Base-by-base conservation (phyloP, 805 yeast genomes). In the Pichia scutulata region DNA sequence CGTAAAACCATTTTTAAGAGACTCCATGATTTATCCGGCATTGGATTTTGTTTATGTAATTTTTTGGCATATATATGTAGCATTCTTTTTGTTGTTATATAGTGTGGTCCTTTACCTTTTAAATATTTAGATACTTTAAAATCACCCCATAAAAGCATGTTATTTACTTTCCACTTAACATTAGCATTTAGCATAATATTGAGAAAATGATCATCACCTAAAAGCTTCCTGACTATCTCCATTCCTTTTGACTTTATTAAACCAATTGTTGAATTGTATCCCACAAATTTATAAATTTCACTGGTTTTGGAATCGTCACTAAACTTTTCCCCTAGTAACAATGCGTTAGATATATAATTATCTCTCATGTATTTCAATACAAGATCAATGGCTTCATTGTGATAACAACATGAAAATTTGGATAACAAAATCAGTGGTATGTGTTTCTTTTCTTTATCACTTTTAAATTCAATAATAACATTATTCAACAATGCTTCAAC, bases 191-290 rank as follows among this genome's bases (percentile, higher is more conserved):
- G 42, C 4, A 81, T 18, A 21, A 81, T 43, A 8, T 69, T 50
- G 6, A 71, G 44, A 57, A 81, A 80, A 1, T 51, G 49, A 1
- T 51, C 50, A 8, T 63, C 59, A 0, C 83, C 84, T 2, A 80
- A 54, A 1, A 63, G 28, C 2, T 50, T 52, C 50, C 67, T 76
- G 0, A 81, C 48, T 3, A 59, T 53, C 28, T 70, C 69, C 80
- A 86, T 81, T 2, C 60, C 53, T 3, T 66, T 56, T 4, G 69
- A 59, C 51, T 78, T 80, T 19, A 84, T 53, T 2, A 61, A 48
- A 18, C 69, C 64, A 3, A 70, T 69, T 23, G 65, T 64, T n/a
- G 72, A 63, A 52, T 73, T 77, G 22, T 30, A 46, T 23, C 57
- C 57, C 24, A 46, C 48, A 5, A 51, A 43, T 7, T 43, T 30